Evolutionary conservation across 23 red algal species (phyloP).

Genomic region (Gracilaria vermiculophylla): DNA sequence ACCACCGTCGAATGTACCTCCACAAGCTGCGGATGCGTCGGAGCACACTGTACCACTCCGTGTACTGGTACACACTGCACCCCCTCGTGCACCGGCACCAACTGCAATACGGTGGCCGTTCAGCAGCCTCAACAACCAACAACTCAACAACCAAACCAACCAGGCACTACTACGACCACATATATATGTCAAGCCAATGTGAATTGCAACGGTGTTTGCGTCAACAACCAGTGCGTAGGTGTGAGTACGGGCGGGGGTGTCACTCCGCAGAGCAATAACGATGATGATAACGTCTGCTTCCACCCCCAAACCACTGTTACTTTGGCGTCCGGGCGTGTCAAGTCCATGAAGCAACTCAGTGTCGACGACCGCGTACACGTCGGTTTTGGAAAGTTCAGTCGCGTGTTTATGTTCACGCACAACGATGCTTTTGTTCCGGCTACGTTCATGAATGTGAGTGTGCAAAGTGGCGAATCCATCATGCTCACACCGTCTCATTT

Average conservation of each 20-base stretch:
- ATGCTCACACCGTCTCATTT: constrained; percentile 25
- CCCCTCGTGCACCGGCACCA: background rate
- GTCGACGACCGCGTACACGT: constrained; percentile 18
- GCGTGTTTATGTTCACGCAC: constrained; percentile 20
- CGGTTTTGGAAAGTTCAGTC: background rate
- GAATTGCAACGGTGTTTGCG: background rate
- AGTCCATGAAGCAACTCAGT: background rate
- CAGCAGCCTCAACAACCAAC: constrained; percentile 14
- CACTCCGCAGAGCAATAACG: background rate
- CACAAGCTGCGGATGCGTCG: background rate
- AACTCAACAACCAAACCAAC: background rate
- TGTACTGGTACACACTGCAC: background rate
- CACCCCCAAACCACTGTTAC: background rate
- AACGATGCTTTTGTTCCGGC: background rate
- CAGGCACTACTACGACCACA: background rate
- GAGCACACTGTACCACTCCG: background rate
- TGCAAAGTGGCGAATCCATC: constrained; percentile 4
- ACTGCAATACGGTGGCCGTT: background rate
- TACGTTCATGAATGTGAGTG: background rate
- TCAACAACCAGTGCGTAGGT: constrained; percentile 8
- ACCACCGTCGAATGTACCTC: background rate
- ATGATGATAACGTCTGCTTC: constrained; percentile 41
- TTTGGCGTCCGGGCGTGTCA: background rate
- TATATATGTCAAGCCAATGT: background rate
- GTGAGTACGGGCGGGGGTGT: background rate